Evolutionary conservation across 1,284 basidiomycete genomes (phyloP), one percentile per base, ranked within the genome.

Genomic region (Rhodotorula sp.): DNA sequence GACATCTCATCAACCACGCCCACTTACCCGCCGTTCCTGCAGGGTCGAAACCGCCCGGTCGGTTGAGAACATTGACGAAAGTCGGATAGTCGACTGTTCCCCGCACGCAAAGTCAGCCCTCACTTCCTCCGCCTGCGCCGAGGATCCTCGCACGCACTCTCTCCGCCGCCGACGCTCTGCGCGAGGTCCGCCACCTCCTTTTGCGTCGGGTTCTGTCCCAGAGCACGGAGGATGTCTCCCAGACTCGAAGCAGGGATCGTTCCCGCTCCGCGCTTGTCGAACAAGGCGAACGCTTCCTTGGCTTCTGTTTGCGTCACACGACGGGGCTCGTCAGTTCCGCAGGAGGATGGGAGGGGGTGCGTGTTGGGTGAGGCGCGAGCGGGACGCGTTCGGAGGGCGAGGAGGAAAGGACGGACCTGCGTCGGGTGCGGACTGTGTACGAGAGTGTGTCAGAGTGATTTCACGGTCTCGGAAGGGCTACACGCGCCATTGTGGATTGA

Each of bases 171-270:
- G 5, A 49, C 56, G 24, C 82, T 80, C 24, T 84, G 82, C 56
- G 91, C 87, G 72, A 98, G 88, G 44, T 93, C 90, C 13, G 87
- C 86, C 1, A 99, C 94, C 81, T 99, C 94, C 34, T 92, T 90
- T 81, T 99, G 95, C 0, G 96, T 99, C 10, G 95, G 95, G 81
- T 99, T 99, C 84, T 99, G 95, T 1, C 96, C 96, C 1, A 99
- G 84, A 0, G 94, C 93, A 60, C 96, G 88, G 27, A 99, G 84
- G 11, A 99, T 87, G 82, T 99, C 95, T n/a, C 95, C 95, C 1
- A 99, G 84, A 1, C 89, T 90, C 76, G 94, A 91, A 24, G 90
- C 84, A 15, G 92, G 89, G 47, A 99, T 91, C 53, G 89, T 85
- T 27, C 94, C 93, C 4, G 90, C 92, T 44, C 95, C 94, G 77